These are phyloP conservation scores for Leishmania turanica DNA, from an alignment of 208 protist genomes.

Conservation along the genomic window DNA sequence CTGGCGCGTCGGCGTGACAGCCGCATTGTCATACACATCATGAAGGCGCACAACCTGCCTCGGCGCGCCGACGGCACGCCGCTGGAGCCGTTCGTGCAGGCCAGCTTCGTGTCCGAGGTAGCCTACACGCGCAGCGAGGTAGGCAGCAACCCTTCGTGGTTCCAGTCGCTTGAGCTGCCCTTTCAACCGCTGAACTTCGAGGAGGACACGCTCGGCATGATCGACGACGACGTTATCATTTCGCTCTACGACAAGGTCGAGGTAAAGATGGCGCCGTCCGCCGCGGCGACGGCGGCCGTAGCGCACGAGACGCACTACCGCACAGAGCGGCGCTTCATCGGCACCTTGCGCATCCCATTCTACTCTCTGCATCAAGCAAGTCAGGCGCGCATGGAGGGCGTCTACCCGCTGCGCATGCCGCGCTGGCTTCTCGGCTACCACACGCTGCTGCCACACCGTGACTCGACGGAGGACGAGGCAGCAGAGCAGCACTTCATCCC, in stretches of 20 bases:
- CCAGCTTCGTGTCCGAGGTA: conserved; percentile 73
- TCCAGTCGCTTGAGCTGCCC: conserved; percentile 78
- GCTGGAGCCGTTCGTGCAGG: conserved; percentile 81
- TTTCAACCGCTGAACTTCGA: conserved; percentile 85
- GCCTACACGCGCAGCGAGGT: conserved; percentile 72
- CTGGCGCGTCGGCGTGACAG: conserved; percentile 60
- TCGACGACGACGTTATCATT: conserved; percentile 82
- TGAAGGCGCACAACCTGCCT: conserved; percentile 80
- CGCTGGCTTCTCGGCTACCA: conserved; percentile 82
- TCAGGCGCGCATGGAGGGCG: conserved; percentile 72
- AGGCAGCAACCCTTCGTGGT: conserved; percentile 77
- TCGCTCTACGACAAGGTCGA: conserved; percentile 86
- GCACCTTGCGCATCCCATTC: conserved; percentile 76
- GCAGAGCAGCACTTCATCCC: not conserved
- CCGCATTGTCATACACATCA: conserved; percentile 79
- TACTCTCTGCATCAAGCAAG: conserved; percentile 73
- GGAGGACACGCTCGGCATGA: conserved; percentile 83
- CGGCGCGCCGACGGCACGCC: conserved; percentile 64
- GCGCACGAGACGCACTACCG: conserved; percentile 85
- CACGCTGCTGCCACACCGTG: not conserved
- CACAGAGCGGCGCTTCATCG: conserved; percentile 80
- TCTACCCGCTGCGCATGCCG: conserved; percentile 65
- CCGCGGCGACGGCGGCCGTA: conserved; percentile 46
- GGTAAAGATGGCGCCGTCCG: conserved; percentile 56
- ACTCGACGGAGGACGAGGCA: not conserved